Evolutionary conservation across 257 asterid species (phyloP), one percentile per base, ranked within the genome.

Genomic region (Eucommia ulmoides): DNA sequence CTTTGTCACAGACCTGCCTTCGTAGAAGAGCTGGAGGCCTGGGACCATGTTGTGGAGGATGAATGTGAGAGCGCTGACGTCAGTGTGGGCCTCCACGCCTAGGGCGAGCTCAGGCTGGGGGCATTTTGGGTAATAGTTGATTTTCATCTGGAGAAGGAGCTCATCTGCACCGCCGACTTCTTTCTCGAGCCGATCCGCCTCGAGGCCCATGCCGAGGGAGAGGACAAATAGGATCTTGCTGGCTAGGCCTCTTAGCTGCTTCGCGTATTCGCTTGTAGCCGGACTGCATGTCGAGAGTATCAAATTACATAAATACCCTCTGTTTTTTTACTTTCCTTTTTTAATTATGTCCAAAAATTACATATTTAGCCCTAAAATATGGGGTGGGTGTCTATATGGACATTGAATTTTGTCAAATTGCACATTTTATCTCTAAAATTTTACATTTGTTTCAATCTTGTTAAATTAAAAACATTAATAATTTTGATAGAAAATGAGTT

Each of bases 11-110:
- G 96, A 89, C 19, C 78, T 69, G 48, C 61, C 95, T 62, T 73
- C 53, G 53, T 78, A 78, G 66, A 80, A 80, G 59, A 89, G 69
- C 51, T 85, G 96, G 17, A 89, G 72, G 33, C 97, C 96, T 0
- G 97, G 97, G 0, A 89, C 94, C 94, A 82, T 84, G 71, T 85
- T 89, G 74, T 89, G 97, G 77, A 89, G 82, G 65, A 85, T 78
- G 82, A 89, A 89, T 19, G 97, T 82, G 51, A 85, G 94, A 54
- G 94, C 93, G 25, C 83, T 70, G 3, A 85, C 59, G 54, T 89
- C 97, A 0, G 96, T 89, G 83, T 85, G 96, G 8, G 96, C 94
- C 53, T 80, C 94, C 0, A 89, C 96, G 0, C 97, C 94, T 2
- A 89, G 80, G 57, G 97, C 93, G 21, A 89, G 88, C 65, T 89